Evolutionary conservation across 108 stramenopile genomes (phyloP), one percentile per base, ranked within the genome.

Genomic region (Skeletonema potamos): DNA sequence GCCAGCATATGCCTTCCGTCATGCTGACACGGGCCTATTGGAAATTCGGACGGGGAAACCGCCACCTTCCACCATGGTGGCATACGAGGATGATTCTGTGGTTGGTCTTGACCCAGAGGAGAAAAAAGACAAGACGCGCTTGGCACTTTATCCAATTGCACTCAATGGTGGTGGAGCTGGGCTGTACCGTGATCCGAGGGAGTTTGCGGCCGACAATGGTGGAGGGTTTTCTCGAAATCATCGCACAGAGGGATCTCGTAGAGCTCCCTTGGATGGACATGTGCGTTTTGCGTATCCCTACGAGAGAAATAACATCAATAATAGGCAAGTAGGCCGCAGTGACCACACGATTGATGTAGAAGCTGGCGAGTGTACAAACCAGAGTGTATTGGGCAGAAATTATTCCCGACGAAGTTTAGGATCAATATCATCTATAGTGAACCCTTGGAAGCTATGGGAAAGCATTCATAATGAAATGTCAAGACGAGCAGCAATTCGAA

Each of bases 141-240:
- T 79, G 60, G 82, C 82, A 33, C 58, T 82, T 22, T 82, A 82
- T 70, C 82, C 82, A 0, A 82, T 82, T 58, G 82, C 82, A 54
- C 44, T 82, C 54, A 82, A 82, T 41, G 82, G 82, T 11, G 82
- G 82, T 24, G 77, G 82, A 48, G 70, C 73, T 29, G 82, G 82
- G 27, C 56, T 82, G 73, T 82, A 82, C 58, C 34, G 60, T 33
- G 82, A 82, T 70, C 82, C 82, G 10, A 34, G 82, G 20, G 77
- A 79, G 33, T 82, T 74, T 59, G 82, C 66, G 8, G 43, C 66
- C 3, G 55, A 58, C 44, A 72, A 72, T 37, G 28, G 10, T 33
- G 41, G 17, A 24, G 67, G 62, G 20, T 59, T 63, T 46, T 64
- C 66, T n/a, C 55, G 48, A 22, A 69, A 59, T 69, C 66, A 79